Conservation (phyloP, 2,329 filamentous ascomycete genomes). For the Cladosporium phlei region DNA sequence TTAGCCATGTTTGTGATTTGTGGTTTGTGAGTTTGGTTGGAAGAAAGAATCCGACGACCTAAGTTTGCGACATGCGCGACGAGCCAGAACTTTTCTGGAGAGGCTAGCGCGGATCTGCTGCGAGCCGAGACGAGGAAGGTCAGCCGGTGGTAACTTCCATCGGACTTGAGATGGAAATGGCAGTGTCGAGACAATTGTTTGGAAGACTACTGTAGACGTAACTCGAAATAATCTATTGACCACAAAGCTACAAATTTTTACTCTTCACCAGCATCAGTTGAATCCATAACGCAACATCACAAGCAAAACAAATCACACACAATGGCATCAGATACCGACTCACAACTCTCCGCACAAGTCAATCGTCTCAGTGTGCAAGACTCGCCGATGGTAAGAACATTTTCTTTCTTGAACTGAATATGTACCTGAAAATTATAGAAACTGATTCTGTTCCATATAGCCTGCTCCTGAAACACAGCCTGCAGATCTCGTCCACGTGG, state of each 20-base stretch:
- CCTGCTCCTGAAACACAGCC: slow-evolving; percentile 43
- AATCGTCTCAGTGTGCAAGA: slow-evolving; percentile 17
- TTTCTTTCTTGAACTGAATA: too few relatives aligned
- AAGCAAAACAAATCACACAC: background rate
- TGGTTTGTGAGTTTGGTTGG: background rate
- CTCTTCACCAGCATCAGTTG: too few relatives aligned
- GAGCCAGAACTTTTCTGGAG: slow-evolving; percentile 6
- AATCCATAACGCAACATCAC: too few relatives aligned
- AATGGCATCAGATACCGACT: slow-evolving; percentile 10
- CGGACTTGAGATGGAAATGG: too few relatives aligned
- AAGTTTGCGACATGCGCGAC: slow-evolving; percentile 9
- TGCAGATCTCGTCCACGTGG: slow-evolving; percentile 67
- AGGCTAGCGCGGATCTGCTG: background rate
- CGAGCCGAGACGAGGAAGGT: background rate
- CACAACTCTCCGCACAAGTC: slow-evolving; percentile 21
- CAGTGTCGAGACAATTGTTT: too few relatives aligned
- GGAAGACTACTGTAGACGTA: too few relatives aligned
- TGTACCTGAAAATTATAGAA: too few relatives aligned
- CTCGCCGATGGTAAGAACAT: slow-evolving; percentile 4
- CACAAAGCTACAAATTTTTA: too few relatives aligned
- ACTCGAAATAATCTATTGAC: too few relatives aligned
- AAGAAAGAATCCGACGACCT: background rate
- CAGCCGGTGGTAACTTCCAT: too few relatives aligned
- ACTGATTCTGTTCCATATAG: too few relatives aligned
- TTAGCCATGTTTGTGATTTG: slow-evolving; percentile 40